Conservation (phyloP, 768 basidiomycete genomes). For the Termitomyces sp. region DNA sequence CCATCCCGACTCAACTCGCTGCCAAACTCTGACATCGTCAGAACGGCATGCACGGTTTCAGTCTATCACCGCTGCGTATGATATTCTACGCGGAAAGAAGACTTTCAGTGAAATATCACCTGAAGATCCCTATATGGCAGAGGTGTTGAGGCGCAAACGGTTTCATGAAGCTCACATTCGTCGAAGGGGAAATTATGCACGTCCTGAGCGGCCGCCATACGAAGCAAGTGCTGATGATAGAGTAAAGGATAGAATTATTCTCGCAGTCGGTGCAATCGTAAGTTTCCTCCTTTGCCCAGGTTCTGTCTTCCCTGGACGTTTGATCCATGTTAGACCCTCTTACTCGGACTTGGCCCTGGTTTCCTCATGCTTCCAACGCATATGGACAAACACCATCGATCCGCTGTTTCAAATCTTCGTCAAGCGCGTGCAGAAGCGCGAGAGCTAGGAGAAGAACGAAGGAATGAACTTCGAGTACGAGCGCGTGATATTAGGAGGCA, state of each 20-base stretch:
- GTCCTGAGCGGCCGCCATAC: slow-evolving; percentile 15
- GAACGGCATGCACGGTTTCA: slow-evolving; percentile 59
- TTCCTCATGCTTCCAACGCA: slow-evolving; percentile 29
- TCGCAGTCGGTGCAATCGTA: slow-evolving; percentile 45
- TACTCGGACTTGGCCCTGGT: slow-evolving; percentile 38
- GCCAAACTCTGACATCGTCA: slow-evolving; percentile 32
- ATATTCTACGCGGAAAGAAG: slow-evolving; percentile 39
- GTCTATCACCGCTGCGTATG: slow-evolving; percentile 60
- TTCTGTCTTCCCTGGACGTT: not conserved
- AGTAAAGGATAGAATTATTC: slow-evolving; percentile 45
- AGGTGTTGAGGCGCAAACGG: slow-evolving; percentile 45
- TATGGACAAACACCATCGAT: slow-evolving; percentile 39
- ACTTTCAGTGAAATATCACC: slow-evolving; percentile 13
- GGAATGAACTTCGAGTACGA: slow-evolving; percentile 43
- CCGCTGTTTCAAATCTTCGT: slow-evolving; percentile 52
- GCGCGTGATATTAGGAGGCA: slow-evolving; percentile 32
- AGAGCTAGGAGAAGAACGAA: slow-evolving; percentile 47
- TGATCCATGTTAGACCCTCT: slow-evolving; percentile 30
- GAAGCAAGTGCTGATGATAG: slow-evolving; percentile 36
- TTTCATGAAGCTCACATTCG: slow-evolving; percentile 29
- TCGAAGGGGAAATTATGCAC: slow-evolving; percentile 14
- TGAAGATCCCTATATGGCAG: slow-evolving; percentile 40
- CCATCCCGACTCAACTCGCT: slow-evolving; percentile 61
- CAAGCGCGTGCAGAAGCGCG: slow-evolving; percentile 54
- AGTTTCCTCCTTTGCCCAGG: slow-evolving; percentile 12